phyloP scores from a whole-genome alignment of 2,329 filamentous ascomycete genomes.

The Botrytis sinoallii region DNA sequence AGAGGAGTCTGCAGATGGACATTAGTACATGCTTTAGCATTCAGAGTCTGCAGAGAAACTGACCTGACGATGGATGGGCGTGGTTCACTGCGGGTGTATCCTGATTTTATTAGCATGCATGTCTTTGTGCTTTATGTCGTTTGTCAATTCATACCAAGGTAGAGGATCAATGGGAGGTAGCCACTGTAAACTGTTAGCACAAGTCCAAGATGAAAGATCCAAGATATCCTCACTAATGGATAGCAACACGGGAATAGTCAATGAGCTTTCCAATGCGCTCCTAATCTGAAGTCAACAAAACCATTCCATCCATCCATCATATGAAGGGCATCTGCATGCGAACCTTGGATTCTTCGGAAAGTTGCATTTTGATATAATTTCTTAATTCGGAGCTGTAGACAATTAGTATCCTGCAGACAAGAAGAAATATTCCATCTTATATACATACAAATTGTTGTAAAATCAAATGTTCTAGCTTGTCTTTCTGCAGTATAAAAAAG shows the following conservation, averaged over 20 bases:
- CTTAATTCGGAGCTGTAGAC: neutral
- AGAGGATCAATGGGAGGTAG: slow-evolving; percentile 94
- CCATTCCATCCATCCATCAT: neutral
- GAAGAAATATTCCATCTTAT: neutral
- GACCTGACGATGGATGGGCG: slow-evolving; percentile 76
- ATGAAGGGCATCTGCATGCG: slow-evolving; percentile 21
- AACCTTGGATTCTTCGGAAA: slow-evolving; percentile 98
- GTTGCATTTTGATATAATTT: slow-evolving; percentile 40
- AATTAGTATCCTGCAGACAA: neutral
- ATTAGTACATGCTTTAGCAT: slow-evolving; percentile 21
- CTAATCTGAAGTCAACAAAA: slow-evolving; percentile 46
- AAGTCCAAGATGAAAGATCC: neutral
- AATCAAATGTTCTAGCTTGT: slow-evolving; percentile 6
- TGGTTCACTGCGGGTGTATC: slow-evolving; percentile 92
- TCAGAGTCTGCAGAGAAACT: slow-evolving; percentile 24
- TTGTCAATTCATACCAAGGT: slow-evolving; percentile 66
- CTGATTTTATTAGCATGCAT: slow-evolving; percentile 44
- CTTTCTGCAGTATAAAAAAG: slow-evolving; percentile 19
- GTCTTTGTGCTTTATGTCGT: slow-evolving; percentile 6
- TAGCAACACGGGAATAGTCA: slow-evolving; percentile 85
- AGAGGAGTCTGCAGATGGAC: slow-evolving; percentile 52
- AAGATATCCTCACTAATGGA: slow-evolving; percentile 75
- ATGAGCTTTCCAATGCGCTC: slow-evolving; percentile 98
- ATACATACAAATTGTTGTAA: slow-evolving; percentile 16
- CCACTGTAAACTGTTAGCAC: slow-evolving; percentile 59